Base-by-base conservation (phyloP, 345 rosid species). In the Heritiera littoralis region DNA sequence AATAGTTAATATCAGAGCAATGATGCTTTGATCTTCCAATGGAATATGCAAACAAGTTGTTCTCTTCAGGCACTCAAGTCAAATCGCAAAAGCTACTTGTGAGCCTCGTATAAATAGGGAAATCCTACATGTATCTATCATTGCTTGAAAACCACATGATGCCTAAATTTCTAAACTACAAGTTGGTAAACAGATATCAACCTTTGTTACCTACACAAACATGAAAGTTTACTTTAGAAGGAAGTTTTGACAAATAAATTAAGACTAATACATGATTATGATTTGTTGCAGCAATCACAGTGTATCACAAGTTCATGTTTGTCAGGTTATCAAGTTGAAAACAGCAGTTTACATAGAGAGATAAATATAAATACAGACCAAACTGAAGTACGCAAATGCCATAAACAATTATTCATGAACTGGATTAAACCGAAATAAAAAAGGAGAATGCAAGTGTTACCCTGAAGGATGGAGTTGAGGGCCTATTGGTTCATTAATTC, bases 401-500 rank as follows among this genome's bases (percentile, higher is more conserved):
- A 38, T 35, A 14, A 51, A 49, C 23, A 71, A 51, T 7, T 8
- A 51, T 71, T 3, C 3, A 49, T 38, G 14, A 71, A 51, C 43
- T 30, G 5, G 43, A 71, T 51, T 30, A 30, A 71, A 71, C 28
- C 28, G 28, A 51, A 15, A 15, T 43, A 0, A 3, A 23, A 7
- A 72, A 49, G 28, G 49, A 67, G 7, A 85, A 60, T 23, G 46
- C 58, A 51, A 72, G 46, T 46, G 38, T 75, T 85, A 92, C 98
- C 97, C 89, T 55, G 91, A 84, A 54, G 90, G 94, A 81, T 87
- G 88, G 79, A 67, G 58, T 76, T 80, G 93, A 76, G 92, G 89
- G 43, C 86, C 86, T 60, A 23, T 46, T 30, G 79, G 92, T 61
- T 83, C 89, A 79, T 67, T 35, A 72, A 54, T 28, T 74, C 66